Percentiles rank a stretch among this genome's conserved stretches.
Evolutionary conservation across 2,329 filamentous ascomycete species (phyloP).

Genomic region (Venturia carpophila): DNA sequence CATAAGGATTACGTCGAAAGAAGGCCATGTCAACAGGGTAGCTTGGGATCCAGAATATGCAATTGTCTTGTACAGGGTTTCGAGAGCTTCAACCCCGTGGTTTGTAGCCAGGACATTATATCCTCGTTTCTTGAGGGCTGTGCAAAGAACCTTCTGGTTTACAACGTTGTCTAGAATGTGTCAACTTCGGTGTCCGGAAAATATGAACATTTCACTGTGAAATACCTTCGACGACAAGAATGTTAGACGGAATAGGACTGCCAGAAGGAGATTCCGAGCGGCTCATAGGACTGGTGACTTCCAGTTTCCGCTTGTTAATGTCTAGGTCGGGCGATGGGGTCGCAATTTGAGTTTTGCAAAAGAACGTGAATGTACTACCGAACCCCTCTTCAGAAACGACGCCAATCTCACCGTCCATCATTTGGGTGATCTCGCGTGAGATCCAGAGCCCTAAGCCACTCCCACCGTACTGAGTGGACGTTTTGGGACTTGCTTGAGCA

Average conservation of each 20-base stretch:
- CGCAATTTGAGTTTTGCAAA: constrained; percentile 40
- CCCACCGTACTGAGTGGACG: constrained; percentile 35
- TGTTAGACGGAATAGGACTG: not conserved
- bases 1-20: constrained; percentile 27
- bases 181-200: not conserved
- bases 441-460: constrained; percentile 53
- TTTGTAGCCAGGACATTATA: constrained; percentile 16
- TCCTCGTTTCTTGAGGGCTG: constrained; percentile 14
- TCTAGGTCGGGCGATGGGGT: not conserved
- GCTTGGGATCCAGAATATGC: not conserved
- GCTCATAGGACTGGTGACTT: not conserved
- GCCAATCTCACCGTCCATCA: constrained; percentile 64
- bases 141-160: constrained; percentile 18
- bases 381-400: constrained; percentile 50
- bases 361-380: constrained; percentile 61
- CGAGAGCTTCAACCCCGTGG: constrained; percentile 18
- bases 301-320: not conserved
- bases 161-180: constrained; percentile 17
- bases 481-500: constrained; percentile 58
- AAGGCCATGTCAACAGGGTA: not conserved
- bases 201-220: not conserved
- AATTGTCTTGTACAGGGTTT: constrained; percentile 8
- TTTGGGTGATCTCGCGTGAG: constrained; percentile 57
- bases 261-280: not conserved
- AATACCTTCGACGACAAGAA: constrained; percentile 19